These are phyloP conservation scores for Catunica adiposa DNA, from an alignment of 2,329 filamentous ascomycete genomes.

Conservation along the genomic window DNA sequence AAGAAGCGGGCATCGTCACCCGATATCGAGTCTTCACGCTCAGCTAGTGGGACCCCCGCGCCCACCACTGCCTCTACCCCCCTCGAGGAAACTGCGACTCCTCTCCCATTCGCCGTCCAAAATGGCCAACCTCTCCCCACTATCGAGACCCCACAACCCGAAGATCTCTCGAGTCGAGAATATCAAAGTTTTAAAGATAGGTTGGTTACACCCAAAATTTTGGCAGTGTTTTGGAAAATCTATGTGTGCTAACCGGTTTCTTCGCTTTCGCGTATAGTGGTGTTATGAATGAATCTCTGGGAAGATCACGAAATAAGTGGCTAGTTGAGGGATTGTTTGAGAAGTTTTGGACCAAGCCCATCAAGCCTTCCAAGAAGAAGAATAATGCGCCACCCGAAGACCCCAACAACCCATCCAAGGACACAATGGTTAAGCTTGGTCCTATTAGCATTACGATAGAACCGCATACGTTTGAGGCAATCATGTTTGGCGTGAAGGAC, in stretches of 20 bases:
- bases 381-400: slow-evolving; percentile 42
- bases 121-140: slow-evolving; percentile 55
- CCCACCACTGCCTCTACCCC: slow-evolving; percentile 25
- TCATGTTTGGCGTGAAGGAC: slow-evolving; percentile 55
- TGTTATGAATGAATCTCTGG: slow-evolving; percentile 56
- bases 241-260: background rate
- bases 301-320: slow-evolving; percentile 59
- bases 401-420: slow-evolving; percentile 49
- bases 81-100: slow-evolving; percentile 23
- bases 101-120: slow-evolving; percentile 45
- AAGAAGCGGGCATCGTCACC: slow-evolving; percentile 45
- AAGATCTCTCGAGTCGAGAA: slow-evolving; percentile 44
- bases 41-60: slow-evolving; percentile 27
- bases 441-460: slow-evolving; percentile 60
- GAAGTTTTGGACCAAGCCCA: slow-evolving; percentile 62
- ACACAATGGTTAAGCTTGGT: slow-evolving; percentile 58
- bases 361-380: slow-evolving; percentile 49
- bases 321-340: slow-evolving; percentile 56
- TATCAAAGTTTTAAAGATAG: slow-evolving; percentile 62
- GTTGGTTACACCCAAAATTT: slow-evolving; percentile 23
- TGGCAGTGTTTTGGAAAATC: slow-evolving; percentile 7
- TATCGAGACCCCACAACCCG: slow-evolving; percentile 48
- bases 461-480: slow-evolving; percentile 64
- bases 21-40: slow-evolving; percentile 24
- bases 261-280: slow-evolving; percentile 33